Evolutionary conservation across 345 rosid species (phyloP).

Genomic region (Lenwebbia sp.): DNA sequence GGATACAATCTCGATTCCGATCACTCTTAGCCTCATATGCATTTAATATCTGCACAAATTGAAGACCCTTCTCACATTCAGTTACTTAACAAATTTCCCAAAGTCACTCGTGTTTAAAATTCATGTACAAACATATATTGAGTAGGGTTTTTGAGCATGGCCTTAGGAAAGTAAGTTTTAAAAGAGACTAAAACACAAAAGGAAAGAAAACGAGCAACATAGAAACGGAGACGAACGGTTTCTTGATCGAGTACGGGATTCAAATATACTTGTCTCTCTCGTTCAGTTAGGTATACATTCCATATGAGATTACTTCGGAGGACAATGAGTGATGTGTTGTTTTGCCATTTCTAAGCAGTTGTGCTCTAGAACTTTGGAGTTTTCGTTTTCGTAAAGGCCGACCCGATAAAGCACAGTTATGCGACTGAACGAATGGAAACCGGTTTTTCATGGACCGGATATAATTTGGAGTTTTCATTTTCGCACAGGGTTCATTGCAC

Average conservation of each 20-base stretch:
- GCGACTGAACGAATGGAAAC: not conserved
- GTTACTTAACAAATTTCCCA: not conserved
- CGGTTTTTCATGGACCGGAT: not conserved
- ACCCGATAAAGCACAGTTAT: not conserved
- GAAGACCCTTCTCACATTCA: not conserved
- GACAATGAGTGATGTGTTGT: no score
- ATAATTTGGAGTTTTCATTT: not conserved
- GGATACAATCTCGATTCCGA: not conserved
- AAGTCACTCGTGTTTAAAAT: not conserved
- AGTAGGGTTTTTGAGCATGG: not conserved
- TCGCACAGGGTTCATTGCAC: not conserved
- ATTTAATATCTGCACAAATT: not conserved
- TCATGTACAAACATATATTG: not conserved
- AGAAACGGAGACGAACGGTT: not conserved
- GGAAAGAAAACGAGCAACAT: not conserved
- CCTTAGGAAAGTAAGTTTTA: not conserved
- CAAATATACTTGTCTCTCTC: not conserved
- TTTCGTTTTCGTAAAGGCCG: no score
- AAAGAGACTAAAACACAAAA: not conserved
- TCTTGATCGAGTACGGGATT: not conserved
- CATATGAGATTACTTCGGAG: not conserved
- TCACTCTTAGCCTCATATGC: not conserved
- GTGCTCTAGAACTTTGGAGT: no score
- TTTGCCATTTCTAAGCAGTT: no score
- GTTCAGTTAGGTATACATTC: not conserved